phyloP scores from a whole-genome alignment of 306 rosid genomes.

The Vigna unguiculata region DNA sequence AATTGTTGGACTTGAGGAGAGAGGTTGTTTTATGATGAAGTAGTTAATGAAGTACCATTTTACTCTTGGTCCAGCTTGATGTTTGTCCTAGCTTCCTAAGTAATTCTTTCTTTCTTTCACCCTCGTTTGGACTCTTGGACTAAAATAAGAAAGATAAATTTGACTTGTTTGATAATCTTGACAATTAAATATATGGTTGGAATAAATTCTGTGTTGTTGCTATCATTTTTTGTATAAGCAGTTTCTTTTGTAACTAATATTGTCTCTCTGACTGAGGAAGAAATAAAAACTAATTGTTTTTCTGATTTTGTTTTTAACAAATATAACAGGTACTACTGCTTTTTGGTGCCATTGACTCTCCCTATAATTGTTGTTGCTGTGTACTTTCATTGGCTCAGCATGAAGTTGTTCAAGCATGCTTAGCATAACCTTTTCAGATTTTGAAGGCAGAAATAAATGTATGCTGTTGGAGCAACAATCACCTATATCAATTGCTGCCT shows the following conservation, averaged over 20 bases:
- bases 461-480: slow-evolving; percentile 14
- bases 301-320: slow-evolving; percentile 29
- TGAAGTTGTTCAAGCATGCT: slow-evolving; percentile 94
- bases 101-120: slow-evolving; percentile 3
- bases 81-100: background rate
- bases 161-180: background rate
- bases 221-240: slow-evolving; percentile 10
- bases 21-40: background rate
- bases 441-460: slow-evolving; percentile 6
- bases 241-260: background rate
- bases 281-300: slow-evolving; percentile 19
- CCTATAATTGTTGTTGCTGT: slow-evolving; percentile 78
- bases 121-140: background rate
- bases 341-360: slow-evolving; percentile 85
- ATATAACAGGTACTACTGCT: slow-evolving; percentile 72
- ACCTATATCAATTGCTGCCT: background rate
- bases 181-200: background rate
- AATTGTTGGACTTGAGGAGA: background rate
- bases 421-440: slow-evolving; percentile 41
- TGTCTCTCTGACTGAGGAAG: background rate
- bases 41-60: background rate
- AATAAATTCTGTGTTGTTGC: background rate
- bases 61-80: background rate
- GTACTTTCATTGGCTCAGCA: slow-evolving; percentile 89
- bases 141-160: background rate